These are phyloP conservation scores for Phytophthora aleatoria DNA, from an alignment of 352 stramenopile species.

Conservation along the genomic window DNA sequence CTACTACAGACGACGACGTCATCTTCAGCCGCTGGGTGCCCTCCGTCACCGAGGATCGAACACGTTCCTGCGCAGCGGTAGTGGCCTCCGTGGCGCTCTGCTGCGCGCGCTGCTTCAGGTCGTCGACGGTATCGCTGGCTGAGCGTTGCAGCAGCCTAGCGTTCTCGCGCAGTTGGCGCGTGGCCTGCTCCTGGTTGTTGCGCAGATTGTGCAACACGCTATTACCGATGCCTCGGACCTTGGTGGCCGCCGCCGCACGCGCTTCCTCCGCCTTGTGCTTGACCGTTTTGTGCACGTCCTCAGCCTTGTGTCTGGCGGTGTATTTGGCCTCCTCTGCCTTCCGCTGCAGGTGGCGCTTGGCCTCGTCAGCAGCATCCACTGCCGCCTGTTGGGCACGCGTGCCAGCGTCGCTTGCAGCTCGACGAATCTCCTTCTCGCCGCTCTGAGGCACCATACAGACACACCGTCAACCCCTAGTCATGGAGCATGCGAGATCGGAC, in stretches of 20 bases:
- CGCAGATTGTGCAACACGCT: conserved; percentile 51
- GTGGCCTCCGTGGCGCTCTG: conserved; percentile 36
- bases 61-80: conserved; percentile 38
- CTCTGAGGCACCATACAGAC: conserved; percentile 6
- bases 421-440: conserved; percentile 20
- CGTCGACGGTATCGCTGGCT: conserved; percentile 44
- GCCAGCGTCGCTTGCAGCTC: conserved; percentile 19
- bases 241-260: conserved; percentile 22
- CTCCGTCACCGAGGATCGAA: conserved; percentile 41
- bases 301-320: conserved; percentile 8
- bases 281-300: conserved; percentile 19
- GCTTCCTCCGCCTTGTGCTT: conserved; percentile 33
- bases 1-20: conserved; percentile 54
- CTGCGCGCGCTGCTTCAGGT: conserved; percentile 24
- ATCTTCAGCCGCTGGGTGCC: conserved; percentile 54
- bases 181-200: conserved; percentile 46
- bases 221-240: conserved; percentile 37
- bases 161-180: conserved; percentile 51
- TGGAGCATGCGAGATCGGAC: not conserved
- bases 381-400: conserved; percentile 9
- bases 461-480: not conserved
- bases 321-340: conserved; percentile 19
- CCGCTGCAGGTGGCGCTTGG: conserved; percentile 22
- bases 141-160: conserved; percentile 35
- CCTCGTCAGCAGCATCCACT: conserved; percentile 7